These are phyloP conservation scores for Alternaria sp. DNA, from an alignment of 2,329 filamentous ascomycete species.

Conservation along the genomic window DNA sequence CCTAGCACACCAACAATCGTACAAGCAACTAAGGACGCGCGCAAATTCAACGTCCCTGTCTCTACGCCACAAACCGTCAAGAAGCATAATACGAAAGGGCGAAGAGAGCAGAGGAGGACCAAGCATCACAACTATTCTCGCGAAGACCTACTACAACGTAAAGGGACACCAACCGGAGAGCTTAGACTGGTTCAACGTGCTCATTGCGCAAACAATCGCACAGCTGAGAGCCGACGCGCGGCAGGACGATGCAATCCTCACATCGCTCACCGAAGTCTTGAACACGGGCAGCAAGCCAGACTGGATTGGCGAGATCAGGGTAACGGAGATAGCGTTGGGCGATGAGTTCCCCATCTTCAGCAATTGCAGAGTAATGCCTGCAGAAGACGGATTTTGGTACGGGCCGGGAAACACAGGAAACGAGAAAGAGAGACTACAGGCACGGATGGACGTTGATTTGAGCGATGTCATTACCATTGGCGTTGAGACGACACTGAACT, in stretches of 20 bases:
- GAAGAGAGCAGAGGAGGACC: conserved; percentile 64
- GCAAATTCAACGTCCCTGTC: conserved; percentile 46
- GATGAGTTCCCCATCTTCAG: conserved; percentile 99
- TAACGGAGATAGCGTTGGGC: conserved; percentile 91
- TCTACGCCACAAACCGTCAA: conserved; percentile 50
- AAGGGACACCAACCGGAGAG: conserved; percentile 96
- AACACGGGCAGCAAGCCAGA: conserved; percentile 89
- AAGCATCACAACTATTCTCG: conserved; percentile 91
- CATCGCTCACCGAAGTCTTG: conserved; percentile 81
- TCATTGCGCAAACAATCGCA: conserved; percentile 95
- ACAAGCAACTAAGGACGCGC: conserved; percentile 39
- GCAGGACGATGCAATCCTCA: conserved; percentile 88
- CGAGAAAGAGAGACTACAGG: conserved; percentile 82
- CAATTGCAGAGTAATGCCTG: conserved; percentile 94
- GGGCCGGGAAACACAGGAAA: conserved; percentile 58
- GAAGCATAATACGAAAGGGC: conserved; percentile 57
- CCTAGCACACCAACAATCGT: conserved; percentile 67
- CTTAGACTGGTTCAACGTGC: conserved; percentile 98
- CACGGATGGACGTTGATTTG: conserved; percentile 95
- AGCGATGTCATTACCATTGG: conserved; percentile 96
- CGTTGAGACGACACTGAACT: conserved; percentile 89
- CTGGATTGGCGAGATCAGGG: conserved; percentile 91
- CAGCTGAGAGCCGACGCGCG: conserved; percentile 94
- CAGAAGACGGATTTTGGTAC: conserved; percentile 73
- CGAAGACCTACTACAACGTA: conserved; percentile 98